These are phyloP conservation scores for Apiospora marii DNA, from an alignment of 2,329 filamentous ascomycete species.

Conservation along the genomic window DNA sequence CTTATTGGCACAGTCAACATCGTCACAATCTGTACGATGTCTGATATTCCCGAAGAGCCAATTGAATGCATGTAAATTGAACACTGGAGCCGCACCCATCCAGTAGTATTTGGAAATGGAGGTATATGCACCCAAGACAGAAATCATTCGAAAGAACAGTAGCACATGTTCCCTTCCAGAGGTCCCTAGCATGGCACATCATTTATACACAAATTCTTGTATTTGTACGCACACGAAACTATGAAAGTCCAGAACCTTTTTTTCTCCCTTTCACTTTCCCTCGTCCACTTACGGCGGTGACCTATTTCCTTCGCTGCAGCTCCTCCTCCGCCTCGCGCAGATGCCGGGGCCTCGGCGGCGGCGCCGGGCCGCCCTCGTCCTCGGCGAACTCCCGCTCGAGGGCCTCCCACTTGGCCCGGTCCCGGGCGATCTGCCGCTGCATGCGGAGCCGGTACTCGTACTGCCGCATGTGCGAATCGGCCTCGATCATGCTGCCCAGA, in stretches of 20 bases:
- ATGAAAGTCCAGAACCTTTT: background rate
- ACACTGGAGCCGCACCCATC: background rate
- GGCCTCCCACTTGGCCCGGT: conserved; percentile 73
- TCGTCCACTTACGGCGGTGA: too few relatives aligned
- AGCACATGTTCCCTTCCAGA: background rate
- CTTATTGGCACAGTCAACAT: too few relatives aligned
- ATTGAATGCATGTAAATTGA: too few relatives aligned
- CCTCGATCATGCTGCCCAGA: conserved; percentile 79
- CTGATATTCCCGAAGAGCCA: too few relatives aligned
- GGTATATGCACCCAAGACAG: background rate
- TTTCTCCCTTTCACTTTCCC: background rate
- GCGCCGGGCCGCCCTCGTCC: conserved; percentile 47
- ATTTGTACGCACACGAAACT: background rate
- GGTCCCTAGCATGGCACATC: background rate
- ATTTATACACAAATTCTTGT: background rate
- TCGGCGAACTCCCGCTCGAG: conserved; percentile 69
- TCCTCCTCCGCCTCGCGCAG: conserved; percentile 11
- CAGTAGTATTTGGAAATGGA: background rate
- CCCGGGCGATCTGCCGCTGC: conserved; percentile 67
- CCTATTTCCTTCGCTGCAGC: background rate
- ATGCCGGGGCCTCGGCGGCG: conserved; percentile 34
- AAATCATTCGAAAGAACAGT: too few relatives aligned
- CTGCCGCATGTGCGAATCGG: conserved; percentile 70
- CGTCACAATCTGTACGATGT: too few relatives aligned
- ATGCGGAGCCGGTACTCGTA: conserved; percentile 73